Conservation (phyloP, 495 filamentous ascomycete genomes). For the Talaromyces stipitatus region DNA sequence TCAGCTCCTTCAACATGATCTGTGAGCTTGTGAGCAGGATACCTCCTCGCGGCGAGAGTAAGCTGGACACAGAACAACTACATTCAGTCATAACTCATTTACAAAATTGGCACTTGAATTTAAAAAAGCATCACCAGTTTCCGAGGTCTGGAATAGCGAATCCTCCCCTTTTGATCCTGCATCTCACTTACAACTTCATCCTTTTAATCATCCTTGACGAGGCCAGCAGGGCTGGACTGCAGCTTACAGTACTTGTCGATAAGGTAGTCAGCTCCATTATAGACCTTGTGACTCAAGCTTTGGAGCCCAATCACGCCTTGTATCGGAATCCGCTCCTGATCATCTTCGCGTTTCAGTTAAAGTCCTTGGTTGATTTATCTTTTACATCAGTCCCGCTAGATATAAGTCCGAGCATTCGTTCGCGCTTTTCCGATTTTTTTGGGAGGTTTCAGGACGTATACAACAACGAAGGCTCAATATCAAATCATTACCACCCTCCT, state of each 20-base stretch:
- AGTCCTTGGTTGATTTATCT: background rate
- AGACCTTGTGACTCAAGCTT: conserved; percentile 13
- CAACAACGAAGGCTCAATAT: background rate
- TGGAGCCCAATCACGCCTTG: conserved; percentile 7
- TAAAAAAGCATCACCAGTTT: conserved; percentile 1
- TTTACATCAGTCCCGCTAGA: background rate
- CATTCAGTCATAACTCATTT: background rate
- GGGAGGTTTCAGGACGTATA: background rate
- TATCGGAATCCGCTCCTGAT: conserved; percentile 11
- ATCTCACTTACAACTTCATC: conserved; percentile 14
- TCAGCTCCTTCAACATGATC: background rate
- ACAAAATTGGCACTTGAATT: background rate
- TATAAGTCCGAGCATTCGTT: background rate
- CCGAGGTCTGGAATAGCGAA: background rate
- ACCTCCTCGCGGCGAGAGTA: background rate
- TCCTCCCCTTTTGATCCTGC: conserved; percentile 15
- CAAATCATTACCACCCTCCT: background rate
- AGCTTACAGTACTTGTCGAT: conserved; percentile 1
- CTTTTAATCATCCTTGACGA: conserved; percentile 8
- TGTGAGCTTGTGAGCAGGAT: background rate
- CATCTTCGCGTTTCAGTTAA: conserved; percentile 15
- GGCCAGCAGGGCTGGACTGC: background rate
- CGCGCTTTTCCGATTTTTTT: background rate
- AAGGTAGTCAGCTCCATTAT: conserved; percentile 8
- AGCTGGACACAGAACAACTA: background rate